Evolutionary conservation across 495 filamentous ascomycete species (phyloP).

Genomic region (Xylaria intraflava): DNA sequence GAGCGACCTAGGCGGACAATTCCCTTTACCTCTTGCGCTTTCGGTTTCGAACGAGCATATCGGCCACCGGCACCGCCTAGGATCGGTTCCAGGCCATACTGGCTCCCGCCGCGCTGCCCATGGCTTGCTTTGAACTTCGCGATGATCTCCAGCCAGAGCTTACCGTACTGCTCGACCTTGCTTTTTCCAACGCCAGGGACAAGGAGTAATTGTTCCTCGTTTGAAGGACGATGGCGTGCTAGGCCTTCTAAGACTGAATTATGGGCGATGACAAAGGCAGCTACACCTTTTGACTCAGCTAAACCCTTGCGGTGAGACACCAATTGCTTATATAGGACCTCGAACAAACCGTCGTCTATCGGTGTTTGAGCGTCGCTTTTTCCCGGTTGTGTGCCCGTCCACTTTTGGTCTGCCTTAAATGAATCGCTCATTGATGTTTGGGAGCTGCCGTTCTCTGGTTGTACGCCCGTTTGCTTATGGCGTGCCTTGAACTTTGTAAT

Average conservation of each 20-base stretch:
- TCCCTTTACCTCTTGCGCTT: neutral
- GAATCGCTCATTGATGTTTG: no score
- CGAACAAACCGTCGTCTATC: neutral
- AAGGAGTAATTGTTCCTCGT: conserved; percentile 5
- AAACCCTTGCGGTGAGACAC: conserved; percentile 1
- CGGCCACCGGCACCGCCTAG: no score
- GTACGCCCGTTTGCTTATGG: no score
- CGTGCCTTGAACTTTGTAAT: no score
- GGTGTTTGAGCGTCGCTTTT: neutral
- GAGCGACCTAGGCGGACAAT: neutral
- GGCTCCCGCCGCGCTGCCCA: neutral
- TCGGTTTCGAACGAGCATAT: neutral
- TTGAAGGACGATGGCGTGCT: conserved; percentile 6
- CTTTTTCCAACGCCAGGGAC: neutral
- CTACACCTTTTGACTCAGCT: neutral
- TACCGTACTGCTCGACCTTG: conserved; percentile 1
- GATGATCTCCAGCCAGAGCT: conserved; percentile 12
- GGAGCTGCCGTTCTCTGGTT: no score
- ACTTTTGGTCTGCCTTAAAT: neutral
- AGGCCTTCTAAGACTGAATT: conserved; percentile 10
- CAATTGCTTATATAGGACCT: conserved; percentile 5
- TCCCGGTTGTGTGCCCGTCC: neutral
- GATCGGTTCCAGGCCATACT: no score
- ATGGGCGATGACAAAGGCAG: conserved; percentile 2
- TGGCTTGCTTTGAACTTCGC: conserved; percentile 2